Percentiles rank a stretch among this genome's conserved stretches.
These are phyloP conservation scores for Sugiyamaella xylanicola DNA, from an alignment of 1,139 yeast species.

Conservation along the genomic window DNA sequence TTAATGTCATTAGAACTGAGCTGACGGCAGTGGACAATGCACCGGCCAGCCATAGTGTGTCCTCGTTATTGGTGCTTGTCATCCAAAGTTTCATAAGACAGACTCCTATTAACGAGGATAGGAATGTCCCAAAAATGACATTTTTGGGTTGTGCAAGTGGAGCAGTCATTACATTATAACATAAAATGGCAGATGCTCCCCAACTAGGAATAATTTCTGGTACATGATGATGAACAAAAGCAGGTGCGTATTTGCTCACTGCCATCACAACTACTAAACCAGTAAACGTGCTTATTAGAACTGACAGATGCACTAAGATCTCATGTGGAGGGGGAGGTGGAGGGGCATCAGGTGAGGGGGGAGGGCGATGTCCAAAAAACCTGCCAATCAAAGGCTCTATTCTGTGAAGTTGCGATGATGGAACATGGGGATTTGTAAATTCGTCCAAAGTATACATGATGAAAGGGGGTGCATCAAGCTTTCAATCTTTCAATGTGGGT, in stretches of 20 bases:
- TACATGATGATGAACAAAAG: slow-evolving; percentile 52
- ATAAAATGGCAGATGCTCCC: slow-evolving; percentile 67
- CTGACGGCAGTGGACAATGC: slow-evolving; percentile 61
- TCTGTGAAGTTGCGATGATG: slow-evolving; percentile 31
- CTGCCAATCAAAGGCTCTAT: slow-evolving; percentile 29
- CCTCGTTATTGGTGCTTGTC: slow-evolving; percentile 36
- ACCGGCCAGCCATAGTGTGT: slow-evolving; percentile 61
- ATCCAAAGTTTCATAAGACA: slow-evolving; percentile 58
- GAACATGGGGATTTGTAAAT: slow-evolving; percentile 19
- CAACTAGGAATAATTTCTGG: slow-evolving; percentile 61
- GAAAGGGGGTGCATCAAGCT: too few relatives aligned
- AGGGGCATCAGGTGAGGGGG: slow-evolving; percentile 2
- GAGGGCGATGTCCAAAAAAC: slow-evolving; percentile 29
- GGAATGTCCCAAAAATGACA: slow-evolving; percentile 58
- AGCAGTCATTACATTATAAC: slow-evolving; percentile 57
- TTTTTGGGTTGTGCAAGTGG: slow-evolving; percentile 73
- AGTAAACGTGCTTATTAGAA: slow-evolving; percentile 48
- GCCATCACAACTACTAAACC: slow-evolving; percentile 58
- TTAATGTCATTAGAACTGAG: slow-evolving; percentile 58
- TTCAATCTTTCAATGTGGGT: too few relatives aligned
- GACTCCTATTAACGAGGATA: slow-evolving; percentile 57
- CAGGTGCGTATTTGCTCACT: slow-evolving; percentile 51
- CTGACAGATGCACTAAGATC: slow-evolving; percentile 17
- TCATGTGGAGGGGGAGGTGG: slow-evolving; percentile 14
- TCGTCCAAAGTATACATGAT: slow-evolving; percentile 13